Evolutionary conservation across 331 rosid species (phyloP).

Genomic region (Telfairia occidentalis): DNA sequence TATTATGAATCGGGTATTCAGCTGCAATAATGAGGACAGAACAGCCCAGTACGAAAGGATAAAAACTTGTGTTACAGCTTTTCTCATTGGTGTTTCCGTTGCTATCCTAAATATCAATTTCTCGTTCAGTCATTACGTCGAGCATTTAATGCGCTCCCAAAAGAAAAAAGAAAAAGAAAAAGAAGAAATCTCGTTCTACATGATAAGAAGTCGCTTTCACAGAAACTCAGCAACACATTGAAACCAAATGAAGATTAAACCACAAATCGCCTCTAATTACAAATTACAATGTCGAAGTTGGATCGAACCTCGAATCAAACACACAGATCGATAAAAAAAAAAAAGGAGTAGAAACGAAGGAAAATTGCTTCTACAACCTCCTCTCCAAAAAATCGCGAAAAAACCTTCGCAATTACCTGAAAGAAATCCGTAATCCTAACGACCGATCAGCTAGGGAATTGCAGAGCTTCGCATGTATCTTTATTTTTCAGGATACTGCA

Average conservation of each 20-base stretch:
- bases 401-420: not conserved
- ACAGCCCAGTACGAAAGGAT: not conserved
- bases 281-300: not conserved
- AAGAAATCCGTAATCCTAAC: not conserved
- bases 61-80: not conserved
- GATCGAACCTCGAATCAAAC: not conserved
- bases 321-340: not conserved
- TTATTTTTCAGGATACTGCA: not conserved
- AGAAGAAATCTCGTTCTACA: not conserved
- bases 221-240: not conserved
- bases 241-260: not conserved
- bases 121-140: conserved; percentile 9
- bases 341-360: not conserved
- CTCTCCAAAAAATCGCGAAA: not conserved
- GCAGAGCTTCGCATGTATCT: not conserved
- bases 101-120: conserved; percentile 1
- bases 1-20: not conserved
- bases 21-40: not conserved
- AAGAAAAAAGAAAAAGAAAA: not conserved
- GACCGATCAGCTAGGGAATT: not conserved
- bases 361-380: not conserved
- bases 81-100: not conserved
- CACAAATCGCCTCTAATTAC: not conserved
- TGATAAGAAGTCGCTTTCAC: not conserved
- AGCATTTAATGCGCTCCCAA: not conserved